Percentiles rank a stretch among this genome's conserved stretches.
These are phyloP conservation scores for Cystobasidiaceae sp. DNA, from an alignment of 1,284 basidiomycete species.

Conservation along the genomic window DNA sequence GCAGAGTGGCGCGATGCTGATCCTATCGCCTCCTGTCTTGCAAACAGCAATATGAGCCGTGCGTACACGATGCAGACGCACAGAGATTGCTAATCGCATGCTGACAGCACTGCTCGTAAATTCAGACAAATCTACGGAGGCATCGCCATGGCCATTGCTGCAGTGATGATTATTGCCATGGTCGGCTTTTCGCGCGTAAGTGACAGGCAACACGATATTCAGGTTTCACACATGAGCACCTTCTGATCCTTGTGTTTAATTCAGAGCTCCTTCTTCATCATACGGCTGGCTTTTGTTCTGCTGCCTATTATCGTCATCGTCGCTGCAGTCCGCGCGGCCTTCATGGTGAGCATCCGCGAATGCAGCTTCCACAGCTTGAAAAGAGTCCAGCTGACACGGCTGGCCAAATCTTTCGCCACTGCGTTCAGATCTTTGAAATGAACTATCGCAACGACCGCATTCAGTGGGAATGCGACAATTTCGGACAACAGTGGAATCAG, in stretches of 20 bases:
- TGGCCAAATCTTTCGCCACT: too few species aligned
- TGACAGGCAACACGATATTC: too few species aligned
- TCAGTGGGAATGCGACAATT: conserved; percentile 68
- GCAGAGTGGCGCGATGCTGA: too few species aligned
- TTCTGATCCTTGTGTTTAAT: too few species aligned
- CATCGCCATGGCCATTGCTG: conserved; percentile 59
- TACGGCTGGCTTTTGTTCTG: conserved; percentile 61
- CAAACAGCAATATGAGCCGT: conserved; percentile 22
- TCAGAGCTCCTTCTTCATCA: conserved; percentile 67
- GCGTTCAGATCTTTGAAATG: conserved; percentile 23
- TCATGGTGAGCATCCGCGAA: too few species aligned
- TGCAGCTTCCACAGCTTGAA: too few species aligned
- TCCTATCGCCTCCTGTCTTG: too few species aligned
- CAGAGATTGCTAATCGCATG: background rate
- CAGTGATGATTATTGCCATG: conserved; percentile 57
- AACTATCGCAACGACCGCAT: conserved; percentile 60
- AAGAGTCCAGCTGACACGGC: too few species aligned
- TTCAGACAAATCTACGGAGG: conserved; percentile 70
- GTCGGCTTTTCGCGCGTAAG: conserved; percentile 65
- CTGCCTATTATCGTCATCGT: conserved; percentile 69
- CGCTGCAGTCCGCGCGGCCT: conserved; percentile 60
- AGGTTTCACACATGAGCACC: too few species aligned
- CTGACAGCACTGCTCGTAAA: background rate
- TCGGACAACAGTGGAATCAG: conserved; percentile 63
- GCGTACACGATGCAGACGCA: background rate